Percentiles rank a stretch among this genome's conserved stretches.
phyloP scores from a whole-genome alignment of 108 stramenopile genomes.

The Cyclotella sp. region DNA sequence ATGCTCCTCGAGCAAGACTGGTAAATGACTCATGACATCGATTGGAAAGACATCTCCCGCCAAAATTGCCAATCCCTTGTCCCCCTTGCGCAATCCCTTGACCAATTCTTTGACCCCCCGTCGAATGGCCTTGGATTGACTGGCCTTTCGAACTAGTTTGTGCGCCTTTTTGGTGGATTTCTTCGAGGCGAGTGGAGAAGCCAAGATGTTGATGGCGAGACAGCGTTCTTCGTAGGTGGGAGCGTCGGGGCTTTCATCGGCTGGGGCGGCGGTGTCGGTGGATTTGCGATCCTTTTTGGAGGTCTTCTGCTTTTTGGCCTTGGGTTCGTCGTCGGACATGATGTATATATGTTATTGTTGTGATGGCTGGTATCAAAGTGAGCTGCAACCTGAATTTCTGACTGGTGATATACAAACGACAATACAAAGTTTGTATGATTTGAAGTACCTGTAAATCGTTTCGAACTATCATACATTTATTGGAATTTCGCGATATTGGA shows the following conservation, averaged over 20 bases:
- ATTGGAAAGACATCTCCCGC: slow-evolving; percentile 99
- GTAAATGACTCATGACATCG: slow-evolving; percentile 96
- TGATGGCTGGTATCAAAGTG: no score
- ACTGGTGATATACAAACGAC: no score
- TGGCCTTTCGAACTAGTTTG: slow-evolving; percentile 97
- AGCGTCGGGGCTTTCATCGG: slow-evolving; percentile 8
- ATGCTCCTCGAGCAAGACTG: slow-evolving; percentile 94
- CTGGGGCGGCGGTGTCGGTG: slow-evolving; percentile 19
- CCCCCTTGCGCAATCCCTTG: slow-evolving; percentile 97
- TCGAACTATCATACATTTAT: no score
- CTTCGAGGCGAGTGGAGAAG: slow-evolving; percentile 94
- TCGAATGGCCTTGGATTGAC: slow-evolving; percentile 83
- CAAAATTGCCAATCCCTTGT: slow-evolving; percentile 92
- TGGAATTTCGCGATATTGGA: no score
- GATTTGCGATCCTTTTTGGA: slow-evolving; percentile 55
- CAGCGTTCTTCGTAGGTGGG: slow-evolving; percentile 92
- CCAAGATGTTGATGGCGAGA: slow-evolving; percentile 88
- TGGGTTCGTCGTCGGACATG: slow-evolving; percentile 50
- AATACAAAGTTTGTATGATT: no score
- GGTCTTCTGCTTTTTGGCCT: slow-evolving; percentile 49
- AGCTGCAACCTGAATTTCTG: no score
- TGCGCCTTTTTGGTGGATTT: slow-evolving; percentile 96
- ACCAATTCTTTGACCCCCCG: slow-evolving; percentile 98
- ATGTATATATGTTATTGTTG: no score
- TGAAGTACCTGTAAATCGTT: no score